Evolutionary conservation across 2,329 filamentous ascomycete genomes (phyloP).

Genomic region (Myriosclerotinia curreyana): DNA sequence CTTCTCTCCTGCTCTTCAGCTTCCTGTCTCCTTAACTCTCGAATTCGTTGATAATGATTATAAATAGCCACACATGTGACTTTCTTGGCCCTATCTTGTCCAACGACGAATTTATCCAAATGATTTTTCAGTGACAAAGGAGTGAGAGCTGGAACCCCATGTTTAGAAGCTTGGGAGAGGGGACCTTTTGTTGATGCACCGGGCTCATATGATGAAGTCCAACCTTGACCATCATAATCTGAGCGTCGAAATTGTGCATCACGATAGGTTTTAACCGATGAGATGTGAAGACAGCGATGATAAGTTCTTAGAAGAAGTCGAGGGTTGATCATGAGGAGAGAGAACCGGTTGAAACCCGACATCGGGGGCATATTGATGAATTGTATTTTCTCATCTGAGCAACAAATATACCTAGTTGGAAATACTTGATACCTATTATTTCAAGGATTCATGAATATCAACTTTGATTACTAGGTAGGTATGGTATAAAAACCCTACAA

Average conservation of each 20-base stretch:
- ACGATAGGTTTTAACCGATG: slow-evolving; percentile 3
- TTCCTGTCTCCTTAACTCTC: slow-evolving; percentile 70
- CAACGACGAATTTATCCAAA: slow-evolving; percentile 93
- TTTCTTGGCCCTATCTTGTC: slow-evolving; percentile 92
- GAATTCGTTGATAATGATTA: slow-evolving; percentile 90
- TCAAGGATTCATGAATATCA: neutral
- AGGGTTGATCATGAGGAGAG: slow-evolving; percentile 24
- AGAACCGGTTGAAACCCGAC: slow-evolving; percentile 15
- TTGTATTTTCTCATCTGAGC: slow-evolving; percentile 18
- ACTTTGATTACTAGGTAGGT: neutral
- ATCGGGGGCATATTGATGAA: slow-evolving; percentile 19
- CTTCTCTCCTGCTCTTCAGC: slow-evolving; percentile 67
- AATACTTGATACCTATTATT: neutral
- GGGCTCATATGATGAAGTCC: slow-evolving; percentile 61
- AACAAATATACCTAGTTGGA: neutral
- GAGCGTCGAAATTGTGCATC: slow-evolving; percentile 45
- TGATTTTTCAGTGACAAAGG: slow-evolving; percentile 76
- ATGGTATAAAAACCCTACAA: neutral
- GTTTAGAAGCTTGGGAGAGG: slow-evolving; percentile 48
- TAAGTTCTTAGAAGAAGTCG: slow-evolving; percentile 22
- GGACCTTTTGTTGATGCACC: slow-evolving; percentile 60
- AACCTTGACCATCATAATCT: slow-evolving; percentile 56
- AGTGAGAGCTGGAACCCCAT: slow-evolving; percentile 62
- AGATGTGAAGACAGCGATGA: neutral
- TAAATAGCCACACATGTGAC: slow-evolving; percentile 90